Evolutionary conservation across 768 basidiomycete species (phyloP), one percentile per base, ranked within the genome.

Genomic region (Amanita molliuscula): DNA sequence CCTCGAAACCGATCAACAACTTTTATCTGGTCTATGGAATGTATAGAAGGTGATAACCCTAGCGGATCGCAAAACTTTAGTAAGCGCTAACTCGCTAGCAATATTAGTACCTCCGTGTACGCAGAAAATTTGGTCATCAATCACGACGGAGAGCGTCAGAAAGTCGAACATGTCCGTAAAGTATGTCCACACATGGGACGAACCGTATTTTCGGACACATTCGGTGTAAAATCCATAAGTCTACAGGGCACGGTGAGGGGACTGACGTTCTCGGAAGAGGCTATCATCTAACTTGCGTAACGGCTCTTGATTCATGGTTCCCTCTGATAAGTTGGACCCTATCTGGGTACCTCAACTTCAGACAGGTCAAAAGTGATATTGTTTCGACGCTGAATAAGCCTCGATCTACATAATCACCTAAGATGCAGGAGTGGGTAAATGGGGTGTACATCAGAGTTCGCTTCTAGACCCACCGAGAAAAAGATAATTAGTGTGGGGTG

Each of bases 151-250:
- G 50, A 99, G 73, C 9, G 96, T 98, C 57, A 99, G 69, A 71
- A 93, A 99, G 72, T 99, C 96, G 67, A 99, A 99, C 95, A 99
- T 96, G 69, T 99, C 96, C 53, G 96, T 99, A 61, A 99, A 98
- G 67, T 98, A 97, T 23, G 91, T 93, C 96, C 96, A 99, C 29
- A 97, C 95, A 58, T 88, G 85, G 28, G 93, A 83, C 2, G 89
- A 85, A 48, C 93, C 94, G 59, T 99, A 99, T 69, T 99, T 99
- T 36, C 94, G 79, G 18, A 95, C 83, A 61, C 96, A 98, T 74
- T 99, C 96, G 33, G 91, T 88, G 67, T 99, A 99, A 72, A 99
- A 99, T 10, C 96, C 96, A 61, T 98, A 99, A 20, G 92, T 94
- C 94, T 98, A 63, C 51, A 45, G 54, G 47, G 51, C 56, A 50